Conservation (phyloP, 768 basidiomycete species). For the Mycena rosella region DNA sequence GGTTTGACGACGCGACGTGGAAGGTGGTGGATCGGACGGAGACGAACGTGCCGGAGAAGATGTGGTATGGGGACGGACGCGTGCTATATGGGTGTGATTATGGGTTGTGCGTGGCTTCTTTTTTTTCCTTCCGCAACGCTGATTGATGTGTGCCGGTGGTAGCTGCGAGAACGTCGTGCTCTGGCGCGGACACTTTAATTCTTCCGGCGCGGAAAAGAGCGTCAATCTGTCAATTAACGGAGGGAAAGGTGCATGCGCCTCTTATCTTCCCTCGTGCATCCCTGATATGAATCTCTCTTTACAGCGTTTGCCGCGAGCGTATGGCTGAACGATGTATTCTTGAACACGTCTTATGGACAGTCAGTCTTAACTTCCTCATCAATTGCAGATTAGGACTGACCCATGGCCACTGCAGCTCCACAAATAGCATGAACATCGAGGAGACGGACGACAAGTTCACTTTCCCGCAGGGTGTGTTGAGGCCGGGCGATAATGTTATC, state of each 20-base stretch:
- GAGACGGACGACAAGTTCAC: slow-evolving; percentile 77
- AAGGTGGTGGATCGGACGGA: slow-evolving; percentile 72
- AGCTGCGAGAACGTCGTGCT: slow-evolving; percentile 88
- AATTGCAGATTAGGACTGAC: neutral
- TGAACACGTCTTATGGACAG: slow-evolving; percentile 83
- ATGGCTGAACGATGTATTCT: slow-evolving; percentile 81
- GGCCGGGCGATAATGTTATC: slow-evolving; percentile 76
- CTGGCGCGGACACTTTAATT: slow-evolving; percentile 85
- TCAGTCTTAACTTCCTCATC: slow-evolving; percentile 45
- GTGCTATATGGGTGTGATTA: slow-evolving; percentile 92
- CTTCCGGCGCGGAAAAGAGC: slow-evolving; percentile 69
- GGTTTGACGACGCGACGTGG: slow-evolving; percentile 71
- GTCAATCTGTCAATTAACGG: slow-evolving; percentile 86
- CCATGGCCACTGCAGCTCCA: slow-evolving; percentile 59
- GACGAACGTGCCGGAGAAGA: slow-evolving; percentile 80
- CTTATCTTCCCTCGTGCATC: neutral
- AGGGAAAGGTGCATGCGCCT: slow-evolving; percentile 66
- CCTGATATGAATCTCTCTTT: neutral
- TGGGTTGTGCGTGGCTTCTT: slow-evolving; percentile 72
- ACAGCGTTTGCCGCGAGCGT: slow-evolving; percentile 85
- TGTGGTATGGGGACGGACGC: slow-evolving; percentile 79
- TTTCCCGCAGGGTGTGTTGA: slow-evolving; percentile 71
- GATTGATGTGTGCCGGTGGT: slow-evolving; percentile 17
- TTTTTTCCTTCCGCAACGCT: neutral
- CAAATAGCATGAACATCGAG: slow-evolving; percentile 71